Percentiles rank a stretch among this genome's conserved stretches.
Evolutionary conservation across 352 stramenopile genomes (phyloP).

Genomic region (Phytophthora cactorum): DNA sequence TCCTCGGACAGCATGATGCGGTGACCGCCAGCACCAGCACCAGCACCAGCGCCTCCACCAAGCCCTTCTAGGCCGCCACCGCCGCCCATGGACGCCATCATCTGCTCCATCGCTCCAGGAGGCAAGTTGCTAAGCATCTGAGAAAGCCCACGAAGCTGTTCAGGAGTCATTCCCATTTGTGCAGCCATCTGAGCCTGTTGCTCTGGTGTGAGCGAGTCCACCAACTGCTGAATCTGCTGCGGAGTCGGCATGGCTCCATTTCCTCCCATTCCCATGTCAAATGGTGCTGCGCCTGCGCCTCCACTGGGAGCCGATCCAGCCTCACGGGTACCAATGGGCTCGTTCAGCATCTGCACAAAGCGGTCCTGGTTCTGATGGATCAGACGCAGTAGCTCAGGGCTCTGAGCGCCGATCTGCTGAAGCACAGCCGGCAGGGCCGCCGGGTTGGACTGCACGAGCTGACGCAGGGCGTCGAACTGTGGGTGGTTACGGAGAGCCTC

Average conservation of each 20-base stretch:
- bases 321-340: constrained; percentile 73
- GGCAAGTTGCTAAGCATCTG: constrained; percentile 89
- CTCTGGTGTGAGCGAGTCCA: constrained; percentile 78
- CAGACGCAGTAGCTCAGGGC: constrained; percentile 80
- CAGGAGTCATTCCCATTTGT: constrained; percentile 86
- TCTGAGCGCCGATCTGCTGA: constrained; percentile 87
- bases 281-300: constrained; percentile 47
- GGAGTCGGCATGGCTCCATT: constrained; percentile 71
- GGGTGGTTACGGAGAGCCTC: constrained; percentile 85
- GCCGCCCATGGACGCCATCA: constrained; percentile 84
- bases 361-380: constrained; percentile 90
- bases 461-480: constrained; percentile 83
- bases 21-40: constrained; percentile 46
- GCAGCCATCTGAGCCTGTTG: constrained; percentile 83
- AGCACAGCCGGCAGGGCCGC: constrained; percentile 77
- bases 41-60: constrained; percentile 44
- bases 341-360: constrained; percentile 90
- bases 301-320: constrained; percentile 33
- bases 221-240: constrained; percentile 85
- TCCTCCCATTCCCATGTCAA: constrained; percentile 55
- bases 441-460: constrained; percentile 88
- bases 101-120: constrained; percentile 84
- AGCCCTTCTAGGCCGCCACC: constrained; percentile 49
- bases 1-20: constrained; percentile 85
- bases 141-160: constrained; percentile 85